Conservation (phyloP, 2,329 filamentous ascomycete species). For the Trichoderma koningiopsis region DNA sequence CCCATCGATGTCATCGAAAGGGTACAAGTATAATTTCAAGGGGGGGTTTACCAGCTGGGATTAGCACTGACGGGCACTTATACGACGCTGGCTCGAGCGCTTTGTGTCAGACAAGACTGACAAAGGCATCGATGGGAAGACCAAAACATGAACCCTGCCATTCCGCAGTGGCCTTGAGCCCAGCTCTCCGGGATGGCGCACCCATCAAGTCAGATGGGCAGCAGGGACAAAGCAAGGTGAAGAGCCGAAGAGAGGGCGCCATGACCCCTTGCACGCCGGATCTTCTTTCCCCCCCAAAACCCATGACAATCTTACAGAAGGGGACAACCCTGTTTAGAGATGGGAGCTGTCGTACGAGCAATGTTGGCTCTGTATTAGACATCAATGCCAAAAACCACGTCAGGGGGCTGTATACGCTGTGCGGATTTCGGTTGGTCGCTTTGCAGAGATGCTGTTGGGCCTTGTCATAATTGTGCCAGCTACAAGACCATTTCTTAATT, state of each 20-base stretch:
- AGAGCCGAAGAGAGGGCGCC: background rate
- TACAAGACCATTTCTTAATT: background rate
- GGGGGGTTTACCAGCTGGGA: background rate
- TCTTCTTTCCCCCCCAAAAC: background rate
- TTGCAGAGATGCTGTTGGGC: background rate
- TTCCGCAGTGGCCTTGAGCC: background rate
- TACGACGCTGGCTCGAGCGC: background rate
- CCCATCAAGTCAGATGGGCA: background rate
- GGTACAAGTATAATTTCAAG: background rate
- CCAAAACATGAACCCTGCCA: background rate
- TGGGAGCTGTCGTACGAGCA: background rate
- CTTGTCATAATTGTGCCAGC: background rate
- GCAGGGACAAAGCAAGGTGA: background rate
- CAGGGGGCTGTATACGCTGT: background rate
- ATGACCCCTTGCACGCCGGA: slow-evolving; percentile 9
- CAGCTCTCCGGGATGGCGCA: background rate
- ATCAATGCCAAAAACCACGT: background rate
- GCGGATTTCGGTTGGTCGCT: background rate
- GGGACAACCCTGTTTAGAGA: background rate
- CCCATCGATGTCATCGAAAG: background rate
- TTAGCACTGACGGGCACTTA: background rate
- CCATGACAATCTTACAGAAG: background rate
- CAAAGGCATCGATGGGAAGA: no score
- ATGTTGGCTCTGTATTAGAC: background rate
- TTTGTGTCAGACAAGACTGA: background rate